phyloP scores from a whole-genome alignment of 2,329 filamentous ascomycete genomes.

The Fusarium xylarioides region DNA sequence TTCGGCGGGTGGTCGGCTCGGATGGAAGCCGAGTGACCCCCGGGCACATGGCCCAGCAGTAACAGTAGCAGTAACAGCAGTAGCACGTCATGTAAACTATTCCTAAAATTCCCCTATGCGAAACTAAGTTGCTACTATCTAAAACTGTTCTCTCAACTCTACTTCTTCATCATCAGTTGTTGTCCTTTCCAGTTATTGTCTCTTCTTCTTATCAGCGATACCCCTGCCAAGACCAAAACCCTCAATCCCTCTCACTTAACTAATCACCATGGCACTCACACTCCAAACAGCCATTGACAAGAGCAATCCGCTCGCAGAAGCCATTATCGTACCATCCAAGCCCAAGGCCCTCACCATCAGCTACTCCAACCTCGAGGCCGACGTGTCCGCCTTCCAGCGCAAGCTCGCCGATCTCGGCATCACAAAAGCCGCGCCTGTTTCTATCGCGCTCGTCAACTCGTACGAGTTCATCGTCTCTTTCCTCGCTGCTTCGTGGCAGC shows the following conservation, averaged over 20 bases:
- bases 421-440: slow-evolving; percentile 74
- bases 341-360: slow-evolving; percentile 70
- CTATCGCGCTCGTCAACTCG: slow-evolving; percentile 84
- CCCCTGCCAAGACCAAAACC: background rate
- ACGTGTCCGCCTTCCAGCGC: slow-evolving; percentile 76
- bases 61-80: slow-evolving; percentile 26
- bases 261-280: slow-evolving; percentile 51
- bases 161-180: background rate
- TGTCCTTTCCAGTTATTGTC: background rate
- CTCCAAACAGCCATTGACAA: slow-evolving; percentile 59
- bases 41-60: slow-evolving; percentile 7
- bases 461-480: slow-evolving; percentile 91
- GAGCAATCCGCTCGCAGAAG: slow-evolving; percentile 58
- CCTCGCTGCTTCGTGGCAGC: slow-evolving; percentile 85
- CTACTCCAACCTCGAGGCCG: slow-evolving; percentile 72
- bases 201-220: slow-evolving; percentile 7
- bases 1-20: slow-evolving; percentile 35
- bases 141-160: background rate
- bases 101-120: slow-evolving; percentile 12
- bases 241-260: background rate
- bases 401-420: slow-evolving; percentile 82
- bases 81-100: slow-evolving; percentile 40
- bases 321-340: slow-evolving; percentile 78
- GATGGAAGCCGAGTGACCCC: slow-evolving; percentile 37
- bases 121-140: background rate